phyloP scores from a whole-genome alignment of 1,139 yeast genomes.

The Yamadazyma diospyri region DNA sequence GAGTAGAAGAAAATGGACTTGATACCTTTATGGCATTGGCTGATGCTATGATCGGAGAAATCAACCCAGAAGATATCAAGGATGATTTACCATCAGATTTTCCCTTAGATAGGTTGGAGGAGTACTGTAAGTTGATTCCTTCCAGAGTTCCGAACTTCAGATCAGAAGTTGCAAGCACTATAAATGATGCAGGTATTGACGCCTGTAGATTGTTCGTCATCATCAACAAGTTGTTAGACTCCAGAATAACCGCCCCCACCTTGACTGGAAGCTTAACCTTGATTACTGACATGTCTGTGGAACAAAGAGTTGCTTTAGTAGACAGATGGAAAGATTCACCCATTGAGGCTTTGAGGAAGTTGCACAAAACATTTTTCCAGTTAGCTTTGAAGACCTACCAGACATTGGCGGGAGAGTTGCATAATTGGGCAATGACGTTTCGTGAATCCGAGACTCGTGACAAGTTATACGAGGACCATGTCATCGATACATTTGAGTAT shows the following conservation, averaged over 20 bases:
- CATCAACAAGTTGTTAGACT: conserved; percentile 25
- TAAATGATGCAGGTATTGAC: conserved; percentile 17
- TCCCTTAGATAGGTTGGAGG: conserved; percentile 29
- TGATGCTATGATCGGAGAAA: conserved; percentile 37
- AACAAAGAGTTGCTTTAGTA: conserved; percentile 28
- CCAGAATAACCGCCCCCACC: conserved; percentile 33
- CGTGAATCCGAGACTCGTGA: conserved; percentile 32
- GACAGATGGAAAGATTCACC: conserved; percentile 40
- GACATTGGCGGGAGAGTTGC: conserved; percentile 30
- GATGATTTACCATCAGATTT: conserved; percentile 26
- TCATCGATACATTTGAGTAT: conserved; percentile 26
- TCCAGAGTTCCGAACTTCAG: conserved; percentile 29
- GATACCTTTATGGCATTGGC: conserved; percentile 21
- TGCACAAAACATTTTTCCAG: conserved; percentile 25
- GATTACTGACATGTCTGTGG: conserved; percentile 34
- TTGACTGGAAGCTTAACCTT: conserved; percentile 34
- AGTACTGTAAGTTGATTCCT: conserved; percentile 30
- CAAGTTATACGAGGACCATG: conserved; percentile 25
- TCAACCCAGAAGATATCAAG: conserved; percentile 26
- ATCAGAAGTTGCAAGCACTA: conserved; percentile 16
- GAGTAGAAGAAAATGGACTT: conserved; percentile 5
- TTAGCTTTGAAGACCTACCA: conserved; percentile 24
- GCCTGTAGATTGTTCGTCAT: conserved; percentile 23
- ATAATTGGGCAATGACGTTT: conserved; percentile 31
- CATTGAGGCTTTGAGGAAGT: conserved; percentile 23